Base-by-base conservation (phyloP, 2,329 filamentous ascomycete species). In the Phialocephala sp. region DNA sequence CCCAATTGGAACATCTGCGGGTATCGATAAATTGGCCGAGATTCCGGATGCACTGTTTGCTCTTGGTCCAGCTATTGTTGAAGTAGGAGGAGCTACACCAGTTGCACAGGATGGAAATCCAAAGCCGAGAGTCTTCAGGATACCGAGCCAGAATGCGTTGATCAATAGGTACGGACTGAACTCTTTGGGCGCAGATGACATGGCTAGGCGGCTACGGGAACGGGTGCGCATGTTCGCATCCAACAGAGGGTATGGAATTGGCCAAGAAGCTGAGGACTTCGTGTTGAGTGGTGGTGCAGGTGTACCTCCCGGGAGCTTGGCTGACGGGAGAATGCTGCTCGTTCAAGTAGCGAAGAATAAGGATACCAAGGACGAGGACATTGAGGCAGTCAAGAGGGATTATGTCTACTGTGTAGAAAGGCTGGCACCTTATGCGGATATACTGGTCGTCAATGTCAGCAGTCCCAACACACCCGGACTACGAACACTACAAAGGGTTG, bases 281-380 rank as follows among this genome's bases (percentile, higher is more conserved):
- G 89, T 99, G 0, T 81, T 98, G 43, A 84, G 95, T 72, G 93
- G 93, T 24, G 86, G 89, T 63, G 91, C 89, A 74, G 87, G 80
- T 43, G 92, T 97, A 0, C 92, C 93, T 0, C 89, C 93, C 0
- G 92, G 95, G n/a, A 92, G 91, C 78, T 81, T 99, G 72, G 80
- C 83, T 15, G 82, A 88, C 0, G 94, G 94, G 15, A 88, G 90
- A 65, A 83, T 99, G 67, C 84, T 99, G 65, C 90, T 92, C 18
- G 93, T 99, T 20, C 95, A 99, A 80, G 88, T 98, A 50, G 94
- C 94, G 60, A 99, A 99, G 87, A 98, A 98, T 81, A 98, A 97
- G 83, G 84, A 87, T 56, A 99, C 95, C 0, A 88, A 93, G 22
- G 94, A 96, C 76, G 84, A 84, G 57, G 92, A 98, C 75, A 90